Conservation (phyloP, 2,329 filamentous ascomycete genomes). For the Xylaria sp. region DNA sequence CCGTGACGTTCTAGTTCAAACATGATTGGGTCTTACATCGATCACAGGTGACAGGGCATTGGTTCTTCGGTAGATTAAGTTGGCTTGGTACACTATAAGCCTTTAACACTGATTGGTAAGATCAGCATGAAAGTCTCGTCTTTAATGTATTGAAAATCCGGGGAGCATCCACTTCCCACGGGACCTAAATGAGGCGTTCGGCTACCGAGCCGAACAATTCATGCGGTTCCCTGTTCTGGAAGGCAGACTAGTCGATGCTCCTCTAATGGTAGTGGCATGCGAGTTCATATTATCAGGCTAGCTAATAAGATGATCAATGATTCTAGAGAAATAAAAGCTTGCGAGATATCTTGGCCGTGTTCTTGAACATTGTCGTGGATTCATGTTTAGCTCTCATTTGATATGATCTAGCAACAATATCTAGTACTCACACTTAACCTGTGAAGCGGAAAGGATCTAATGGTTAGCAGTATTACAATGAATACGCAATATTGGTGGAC, state of each 20-base stretch:
- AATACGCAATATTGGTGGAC: background rate
- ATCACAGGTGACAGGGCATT: slow-evolving; percentile 19
- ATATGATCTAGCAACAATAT: background rate
- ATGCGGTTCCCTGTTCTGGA: background rate
- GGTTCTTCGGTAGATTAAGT: slow-evolving; percentile 21
- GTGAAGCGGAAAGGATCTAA: background rate
- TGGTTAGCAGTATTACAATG: background rate
- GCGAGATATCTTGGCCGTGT: background rate
- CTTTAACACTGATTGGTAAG: slow-evolving; percentile 9
- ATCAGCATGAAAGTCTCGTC: slow-evolving; percentile 18
- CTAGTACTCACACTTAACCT: background rate
- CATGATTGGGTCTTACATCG: slow-evolving; percentile 24
- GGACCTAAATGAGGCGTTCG: slow-evolving; percentile 21
- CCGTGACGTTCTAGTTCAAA: slow-evolving; percentile 17
- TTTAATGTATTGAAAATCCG: slow-evolving; percentile 32
- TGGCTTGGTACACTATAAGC: slow-evolving; percentile 10
- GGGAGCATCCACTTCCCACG: slow-evolving; percentile 17
- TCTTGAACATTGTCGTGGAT: background rate
- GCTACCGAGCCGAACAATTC: slow-evolving; percentile 20
- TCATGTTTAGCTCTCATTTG: background rate
- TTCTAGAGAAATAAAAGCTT: background rate
- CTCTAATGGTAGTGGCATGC: background rate
- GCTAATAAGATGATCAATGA: background rate
- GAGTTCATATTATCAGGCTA: background rate
- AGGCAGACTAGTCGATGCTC: background rate